Base-by-base conservation (phyloP, 768 basidiomycete genomes). In the Gymnopilus dilepis region DNA sequence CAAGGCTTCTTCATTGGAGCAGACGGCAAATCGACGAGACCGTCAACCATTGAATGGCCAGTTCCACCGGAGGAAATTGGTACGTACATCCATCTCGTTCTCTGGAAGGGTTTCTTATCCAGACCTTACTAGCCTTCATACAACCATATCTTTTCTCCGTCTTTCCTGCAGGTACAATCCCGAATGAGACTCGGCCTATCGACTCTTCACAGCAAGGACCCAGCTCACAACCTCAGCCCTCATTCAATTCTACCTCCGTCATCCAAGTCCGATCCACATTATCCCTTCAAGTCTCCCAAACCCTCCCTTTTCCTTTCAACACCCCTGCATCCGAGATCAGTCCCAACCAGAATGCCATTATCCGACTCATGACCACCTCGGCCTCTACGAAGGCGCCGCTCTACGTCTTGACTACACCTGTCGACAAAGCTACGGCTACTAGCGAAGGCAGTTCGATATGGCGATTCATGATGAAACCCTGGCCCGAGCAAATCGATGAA, bases 401-500 rank as follows among this genome's bases (percentile, higher is more conserved):
- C 0, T 91, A 85, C 65, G 73, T 91, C 33, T 71, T 91, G 4
- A 87, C 88, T 3, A 92, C 91, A 0, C 93, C 94, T 0, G 84
- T 80, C 2, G 95, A 97, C 64, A 86, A 87, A 60, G 75, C 84
- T 2, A 76, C 85, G 0, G 85, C 88, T 2, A 72, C 85, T 5
- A 73, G 82, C 1, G 89, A 95, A 66, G 94, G 95, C 2, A 90
- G 87, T 62, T 83, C 85, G 1, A 79, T 98, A 63, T 97, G 94
- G 94, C 79, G 80, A 30, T 78, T 96, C 51, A 64, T 69, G 7
- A 89, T 95, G 83, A 85, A 82, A 64, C 76, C 88, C 0, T 92
- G 94, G 89, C 81, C 84, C 6, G 85, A 88, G 21, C 93, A 97
- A 67, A 82, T 97, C 15, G 94, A 97, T 63, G 93, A 96, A 67